Evolutionary conservation across 257 asterid genomes (phyloP).

Genomic region (Solanum rostratum): DNA sequence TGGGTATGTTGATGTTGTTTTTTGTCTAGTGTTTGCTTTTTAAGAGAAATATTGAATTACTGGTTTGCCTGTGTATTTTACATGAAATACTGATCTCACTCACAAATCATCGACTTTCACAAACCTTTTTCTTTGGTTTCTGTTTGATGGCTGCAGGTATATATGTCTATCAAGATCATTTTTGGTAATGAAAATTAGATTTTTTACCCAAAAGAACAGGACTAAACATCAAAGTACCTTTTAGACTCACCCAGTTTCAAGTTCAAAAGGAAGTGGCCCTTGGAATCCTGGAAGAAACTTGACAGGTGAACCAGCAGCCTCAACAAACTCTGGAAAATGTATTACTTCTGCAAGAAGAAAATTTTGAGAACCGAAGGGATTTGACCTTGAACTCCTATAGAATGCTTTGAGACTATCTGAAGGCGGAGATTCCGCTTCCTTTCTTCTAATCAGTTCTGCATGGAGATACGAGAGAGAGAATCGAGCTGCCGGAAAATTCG

Average conservation of each 20-base stretch:
- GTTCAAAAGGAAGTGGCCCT: constrained; percentile 24
- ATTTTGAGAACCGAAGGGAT: not conserved
- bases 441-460: not conserved
- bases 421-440: not conserved
- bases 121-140: not conserved
- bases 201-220: not conserved
- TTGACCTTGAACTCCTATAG: not conserved
- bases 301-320: constrained; percentile 2
- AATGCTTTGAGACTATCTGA: not conserved
- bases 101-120: not conserved
- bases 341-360: not conserved
- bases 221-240: not conserved
- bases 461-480: not conserved
- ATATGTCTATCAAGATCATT: too few species aligned
- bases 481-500: not conserved
- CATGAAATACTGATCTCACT: not conserved
- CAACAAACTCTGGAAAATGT: not conserved
- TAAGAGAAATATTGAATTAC: not conserved
- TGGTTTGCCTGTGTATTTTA: not conserved
- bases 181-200: too few species aligned
- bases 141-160: too few species aligned
- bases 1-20: too few species aligned
- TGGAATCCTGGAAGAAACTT: constrained; percentile 16
- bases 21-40: not conserved
- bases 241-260: constrained; percentile 20